phyloP scores from a whole-genome alignment of 345 rosid genomes.

The Salix dunnii region DNA sequence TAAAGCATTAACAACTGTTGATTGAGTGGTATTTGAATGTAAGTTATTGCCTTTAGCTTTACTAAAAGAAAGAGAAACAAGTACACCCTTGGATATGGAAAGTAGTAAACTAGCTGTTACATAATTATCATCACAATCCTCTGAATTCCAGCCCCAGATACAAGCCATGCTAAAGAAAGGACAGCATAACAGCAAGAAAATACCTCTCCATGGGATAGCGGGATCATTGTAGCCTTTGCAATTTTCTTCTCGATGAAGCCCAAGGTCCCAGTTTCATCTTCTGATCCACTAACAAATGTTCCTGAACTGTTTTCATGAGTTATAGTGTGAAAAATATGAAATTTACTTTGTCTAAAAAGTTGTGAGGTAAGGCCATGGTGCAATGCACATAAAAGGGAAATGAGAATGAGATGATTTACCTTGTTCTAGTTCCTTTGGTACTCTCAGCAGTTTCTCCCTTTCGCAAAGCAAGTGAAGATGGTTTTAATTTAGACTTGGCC shows the following conservation, averaged over 20 bases:
- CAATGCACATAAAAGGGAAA: background rate
- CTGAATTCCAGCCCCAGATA: background rate
- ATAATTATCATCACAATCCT: background rate
- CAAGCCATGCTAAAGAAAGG: background rate
- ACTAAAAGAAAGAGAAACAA: background rate
- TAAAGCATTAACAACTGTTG: background rate
- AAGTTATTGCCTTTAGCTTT: background rate
- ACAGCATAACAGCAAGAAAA: background rate
- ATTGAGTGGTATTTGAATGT: background rate
- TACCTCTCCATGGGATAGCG: slow-evolving; percentile 72
- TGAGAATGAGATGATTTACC: slow-evolving; percentile 26
- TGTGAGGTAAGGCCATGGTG: background rate
- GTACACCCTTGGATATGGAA: background rate
- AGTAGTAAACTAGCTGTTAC: background rate
- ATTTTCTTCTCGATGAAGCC: slow-evolving; percentile 58
- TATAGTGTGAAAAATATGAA: background rate
- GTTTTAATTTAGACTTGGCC: slow-evolving; percentile 52
- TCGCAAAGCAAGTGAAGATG: slow-evolving; percentile 63
- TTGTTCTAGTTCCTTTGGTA: slow-evolving; percentile 69
- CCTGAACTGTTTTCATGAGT: slow-evolving; percentile 55
- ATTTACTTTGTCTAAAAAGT: background rate
- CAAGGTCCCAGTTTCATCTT: slow-evolving; percentile 53
- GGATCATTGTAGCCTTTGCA: slow-evolving; percentile 70
- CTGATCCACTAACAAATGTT: slow-evolving; percentile 64
- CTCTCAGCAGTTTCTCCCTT: slow-evolving; percentile 68